A percentile compares a stretch with the other conserved stretches of the same genome.
phyloP scores from a whole-genome alignment of 345 rosid species.

The Luvunga scandens region DNA sequence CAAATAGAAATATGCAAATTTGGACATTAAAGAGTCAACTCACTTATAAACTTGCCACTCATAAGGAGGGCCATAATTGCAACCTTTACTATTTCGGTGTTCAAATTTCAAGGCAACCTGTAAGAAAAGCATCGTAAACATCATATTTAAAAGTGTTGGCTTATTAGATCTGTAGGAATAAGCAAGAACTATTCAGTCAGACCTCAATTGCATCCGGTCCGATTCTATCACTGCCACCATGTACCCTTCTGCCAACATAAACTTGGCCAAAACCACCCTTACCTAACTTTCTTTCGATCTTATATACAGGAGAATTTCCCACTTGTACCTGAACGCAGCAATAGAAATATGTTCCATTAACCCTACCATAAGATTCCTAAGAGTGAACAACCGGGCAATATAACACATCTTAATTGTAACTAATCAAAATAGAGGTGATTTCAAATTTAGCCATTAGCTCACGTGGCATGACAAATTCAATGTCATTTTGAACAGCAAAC shows the following conservation, averaged over 20 bases:
- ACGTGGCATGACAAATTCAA: neutral
- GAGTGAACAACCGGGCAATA: neutral
- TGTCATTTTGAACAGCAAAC: neutral
- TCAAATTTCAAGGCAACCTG: constrained; percentile 97
- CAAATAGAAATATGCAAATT: constrained; percentile 1
- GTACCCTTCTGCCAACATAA: constrained; percentile 82
- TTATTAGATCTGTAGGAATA: neutral
- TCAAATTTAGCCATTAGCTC: neutral
- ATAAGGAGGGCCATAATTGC: constrained; percentile 92
- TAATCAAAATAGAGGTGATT: neutral
- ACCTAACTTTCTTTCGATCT: constrained; percentile 81
- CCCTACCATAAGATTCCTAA: neutral
- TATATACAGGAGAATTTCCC: constrained; percentile 84
- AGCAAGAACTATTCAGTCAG: neutral
- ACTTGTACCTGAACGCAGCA: constrained; percentile 67
- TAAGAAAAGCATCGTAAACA: constrained; percentile 17
- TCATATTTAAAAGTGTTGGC: constrained; percentile 12
- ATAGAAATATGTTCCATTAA: neutral
- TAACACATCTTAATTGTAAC: neutral
- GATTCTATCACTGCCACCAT: constrained; percentile 61
- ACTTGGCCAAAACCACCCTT: constrained; percentile 99
- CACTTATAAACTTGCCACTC: constrained; percentile 99
- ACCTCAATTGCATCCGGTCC: constrained; percentile 89
- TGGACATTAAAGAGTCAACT: constrained; percentile 17
- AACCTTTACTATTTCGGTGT: constrained; percentile 92